phyloP scores from a whole-genome alignment of 352 stramenopile species.

The Pythium grandisporangium region DNA sequence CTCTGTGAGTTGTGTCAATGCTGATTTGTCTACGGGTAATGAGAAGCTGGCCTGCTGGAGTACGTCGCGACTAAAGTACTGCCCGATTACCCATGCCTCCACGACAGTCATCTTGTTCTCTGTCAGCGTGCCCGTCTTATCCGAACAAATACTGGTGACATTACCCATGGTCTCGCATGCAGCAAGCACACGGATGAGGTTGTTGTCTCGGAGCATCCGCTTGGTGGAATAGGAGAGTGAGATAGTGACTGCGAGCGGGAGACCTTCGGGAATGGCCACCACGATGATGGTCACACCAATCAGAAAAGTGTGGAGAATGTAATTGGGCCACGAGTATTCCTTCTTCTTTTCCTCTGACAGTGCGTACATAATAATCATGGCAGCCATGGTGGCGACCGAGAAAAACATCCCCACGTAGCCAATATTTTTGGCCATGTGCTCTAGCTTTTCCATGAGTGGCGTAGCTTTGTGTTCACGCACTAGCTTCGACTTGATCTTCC shows the following conservation, averaged over 20 bases:
- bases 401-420: conserved; percentile 82
- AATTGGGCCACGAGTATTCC: conserved; percentile 62
- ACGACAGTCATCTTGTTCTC: conserved; percentile 98
- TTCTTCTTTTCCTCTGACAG: conserved; percentile 41
- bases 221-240: conserved; percentile 94
- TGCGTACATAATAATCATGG: conserved; percentile 81
- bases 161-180: conserved; percentile 98
- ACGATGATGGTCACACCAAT: conserved; percentile 93
- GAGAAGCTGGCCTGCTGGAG: conserved; percentile 24
- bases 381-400: conserved; percentile 79
- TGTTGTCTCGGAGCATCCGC: conserved; percentile 98
- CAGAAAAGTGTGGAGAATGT: conserved; percentile 91
- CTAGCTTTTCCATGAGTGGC: conserved; percentile 90
- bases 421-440: conserved; percentile 87
- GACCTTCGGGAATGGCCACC: conserved; percentile 91
- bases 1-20: conserved; percentile 30
- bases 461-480: conserved; percentile 83
- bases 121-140: conserved; percentile 96
- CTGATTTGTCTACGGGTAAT: conserved; percentile 23
- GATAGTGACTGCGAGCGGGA: conserved; percentile 92
- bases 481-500: conserved; percentile 89
- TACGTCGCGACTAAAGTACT: conserved; percentile 40
- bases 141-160: conserved; percentile 97
- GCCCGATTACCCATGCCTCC: conserved; percentile 73
- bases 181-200: conserved; percentile 96